phyloP scores from a whole-genome alignment of 108 stramenopile species.

The Discostella pseudostelligera region DNA sequence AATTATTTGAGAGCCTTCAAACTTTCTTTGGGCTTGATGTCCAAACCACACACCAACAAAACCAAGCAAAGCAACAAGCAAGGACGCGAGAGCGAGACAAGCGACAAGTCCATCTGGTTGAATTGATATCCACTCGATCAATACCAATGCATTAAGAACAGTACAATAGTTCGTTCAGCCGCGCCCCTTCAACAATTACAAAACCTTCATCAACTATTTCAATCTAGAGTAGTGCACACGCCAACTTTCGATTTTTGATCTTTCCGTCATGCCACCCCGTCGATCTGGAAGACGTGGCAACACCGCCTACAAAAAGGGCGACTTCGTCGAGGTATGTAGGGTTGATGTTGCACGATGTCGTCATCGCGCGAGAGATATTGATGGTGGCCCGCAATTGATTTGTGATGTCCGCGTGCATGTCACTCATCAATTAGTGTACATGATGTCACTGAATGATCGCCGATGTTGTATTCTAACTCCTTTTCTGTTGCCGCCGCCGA shows the following conservation, averaged over 20 bases:
- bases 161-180: no score
- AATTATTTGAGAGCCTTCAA: no score
- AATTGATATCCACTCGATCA: background rate
- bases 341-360: background rate
- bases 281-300: constrained; percentile 15
- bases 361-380: background rate
- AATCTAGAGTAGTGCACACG: no score
- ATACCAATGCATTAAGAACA: background rate
- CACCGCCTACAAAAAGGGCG: constrained; percentile 33
- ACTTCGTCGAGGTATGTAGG: constrained; percentile 9
- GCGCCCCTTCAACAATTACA: background rate
- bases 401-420: background rate
- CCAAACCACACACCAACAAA: background rate
- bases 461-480: background rate
- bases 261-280: constrained; percentile 8
- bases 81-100: no score
- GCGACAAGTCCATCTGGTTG: no score
- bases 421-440: background rate
- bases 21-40: no score
- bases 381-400: background rate
- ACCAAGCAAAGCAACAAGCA: background rate
- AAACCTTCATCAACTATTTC: background rate
- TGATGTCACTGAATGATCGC: no score
- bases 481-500: background rate
- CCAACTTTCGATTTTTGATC: no score